phyloP scores from a whole-genome alignment of 2,329 filamentous ascomycete genomes.

The Cercospora brassicicola region DNA sequence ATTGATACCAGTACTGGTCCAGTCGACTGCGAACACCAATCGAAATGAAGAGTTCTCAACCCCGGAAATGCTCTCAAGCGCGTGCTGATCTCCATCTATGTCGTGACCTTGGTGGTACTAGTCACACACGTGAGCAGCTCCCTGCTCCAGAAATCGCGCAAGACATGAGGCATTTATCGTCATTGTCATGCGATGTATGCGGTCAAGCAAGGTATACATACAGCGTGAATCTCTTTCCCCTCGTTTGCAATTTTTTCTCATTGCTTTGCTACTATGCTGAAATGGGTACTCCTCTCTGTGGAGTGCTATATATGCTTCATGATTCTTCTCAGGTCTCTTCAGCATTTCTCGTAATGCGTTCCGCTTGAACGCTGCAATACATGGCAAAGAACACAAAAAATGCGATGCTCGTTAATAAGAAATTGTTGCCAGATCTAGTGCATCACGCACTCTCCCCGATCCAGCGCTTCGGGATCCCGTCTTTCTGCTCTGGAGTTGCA shows the following conservation, averaged over 20 bases:
- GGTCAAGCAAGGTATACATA: not conserved
- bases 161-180: conserved; percentile 7
- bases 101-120: not conserved
- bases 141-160: not conserved
- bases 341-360: conserved; percentile 13
- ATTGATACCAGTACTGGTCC: not conserved
- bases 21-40: not conserved
- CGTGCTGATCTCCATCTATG: conserved; percentile 1
- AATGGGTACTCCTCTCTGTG: conserved; percentile 1
- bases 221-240: not conserved
- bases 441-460: conserved; percentile 35
- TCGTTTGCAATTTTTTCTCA: conserved; percentile 3
- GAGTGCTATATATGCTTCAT: not conserved
- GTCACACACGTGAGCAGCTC: conserved; percentile 6
- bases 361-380: conserved; percentile 22
- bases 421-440: not conserved
- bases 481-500: conserved; percentile 21
- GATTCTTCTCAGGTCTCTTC: conserved; percentile 8
- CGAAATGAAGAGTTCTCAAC: not conserved
- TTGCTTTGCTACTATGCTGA: conserved; percentile 1
- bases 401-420: not conserved
- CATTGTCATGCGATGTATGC: not conserved
- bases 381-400: conserved; percentile 7
- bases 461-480: conserved; percentile 34
- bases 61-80: not conserved